Evolutionary conservation across 345 rosid species (phyloP).

Genomic region (Linum tenue): DNA sequence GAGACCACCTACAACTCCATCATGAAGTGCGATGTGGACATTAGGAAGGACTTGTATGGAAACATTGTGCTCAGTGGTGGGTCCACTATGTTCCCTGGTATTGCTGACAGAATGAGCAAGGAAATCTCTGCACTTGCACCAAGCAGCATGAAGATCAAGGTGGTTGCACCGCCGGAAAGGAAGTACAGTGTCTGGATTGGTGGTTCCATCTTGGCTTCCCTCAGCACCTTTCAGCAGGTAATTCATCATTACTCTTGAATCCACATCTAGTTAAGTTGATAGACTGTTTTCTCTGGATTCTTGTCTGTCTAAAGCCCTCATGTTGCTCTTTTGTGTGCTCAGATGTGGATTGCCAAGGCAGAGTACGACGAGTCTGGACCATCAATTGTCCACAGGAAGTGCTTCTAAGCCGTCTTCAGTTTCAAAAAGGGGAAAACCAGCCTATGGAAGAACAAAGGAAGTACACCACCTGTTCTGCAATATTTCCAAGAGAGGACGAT

Average conservation of each 20-base stretch:
- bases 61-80: not conserved
- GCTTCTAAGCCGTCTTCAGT: conserved; percentile 1
- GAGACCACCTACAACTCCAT: not conserved
- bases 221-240: not conserved
- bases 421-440: no score
- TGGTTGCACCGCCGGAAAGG: not conserved
- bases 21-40: not conserved
- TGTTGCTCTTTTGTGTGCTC: not conserved
- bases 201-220: not conserved
- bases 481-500: not conserved
- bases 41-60: not conserved
- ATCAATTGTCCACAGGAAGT: conserved; percentile 4
- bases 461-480: not conserved
- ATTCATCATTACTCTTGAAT: not conserved
- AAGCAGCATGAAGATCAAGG: conserved; percentile 1
- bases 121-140: not conserved
- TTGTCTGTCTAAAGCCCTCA: not conserved
- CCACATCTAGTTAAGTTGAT: no score
- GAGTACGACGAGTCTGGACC: conserved; percentile 7
- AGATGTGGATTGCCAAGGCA: conserved; percentile 7
- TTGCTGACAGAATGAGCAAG: not conserved
- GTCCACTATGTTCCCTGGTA: not conserved
- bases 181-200: not conserved
- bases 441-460: not conserved
- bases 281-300: no score